A percentile compares a stretch with the other conserved stretches of the same genome.
Conservation (phyloP, 2,329 filamentous ascomycete genomes). For the Phialophora expanda region DNA sequence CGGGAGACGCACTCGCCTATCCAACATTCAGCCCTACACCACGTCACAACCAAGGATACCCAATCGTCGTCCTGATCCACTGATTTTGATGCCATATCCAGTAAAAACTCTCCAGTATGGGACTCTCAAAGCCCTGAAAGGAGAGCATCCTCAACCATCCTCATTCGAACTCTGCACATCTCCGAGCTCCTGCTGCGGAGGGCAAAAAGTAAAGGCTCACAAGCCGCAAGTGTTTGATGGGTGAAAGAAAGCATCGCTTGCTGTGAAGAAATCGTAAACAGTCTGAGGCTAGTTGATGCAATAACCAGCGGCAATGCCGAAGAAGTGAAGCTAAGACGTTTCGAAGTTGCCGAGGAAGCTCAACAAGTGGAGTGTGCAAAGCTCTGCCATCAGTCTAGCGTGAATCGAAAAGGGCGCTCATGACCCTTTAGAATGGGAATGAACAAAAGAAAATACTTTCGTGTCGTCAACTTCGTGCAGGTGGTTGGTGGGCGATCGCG, state of each 20-base stretch:
- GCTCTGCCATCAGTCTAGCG: constrained; percentile 7
- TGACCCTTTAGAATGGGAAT: neutral
- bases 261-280: constrained; percentile 14
- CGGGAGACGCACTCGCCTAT: constrained; percentile 4
- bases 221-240: neutral
- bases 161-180: constrained; percentile 1
- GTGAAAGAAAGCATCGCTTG: constrained; percentile 15
- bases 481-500: neutral
- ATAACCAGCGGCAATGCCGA: neutral
- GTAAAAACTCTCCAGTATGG: neutral
- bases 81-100: neutral
- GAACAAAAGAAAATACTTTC: constrained; percentile 19
- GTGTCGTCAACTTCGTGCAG: constrained; percentile 26
- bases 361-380: constrained; percentile 1
- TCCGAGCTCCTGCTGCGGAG: neutral
- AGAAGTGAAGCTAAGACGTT: neutral
- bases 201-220: constrained; percentile 8
- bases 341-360: neutral
- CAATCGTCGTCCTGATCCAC: constrained; percentile 2
- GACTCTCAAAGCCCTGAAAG: neutral
- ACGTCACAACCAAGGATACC: neutral
- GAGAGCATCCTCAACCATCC: neutral
- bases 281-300: neutral
- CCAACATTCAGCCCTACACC: constrained; percentile 7
- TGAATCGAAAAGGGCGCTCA: neutral